Evolutionary conservation across 257 asterid genomes (phyloP).

Genomic region (Marsdenia floribunda): DNA sequence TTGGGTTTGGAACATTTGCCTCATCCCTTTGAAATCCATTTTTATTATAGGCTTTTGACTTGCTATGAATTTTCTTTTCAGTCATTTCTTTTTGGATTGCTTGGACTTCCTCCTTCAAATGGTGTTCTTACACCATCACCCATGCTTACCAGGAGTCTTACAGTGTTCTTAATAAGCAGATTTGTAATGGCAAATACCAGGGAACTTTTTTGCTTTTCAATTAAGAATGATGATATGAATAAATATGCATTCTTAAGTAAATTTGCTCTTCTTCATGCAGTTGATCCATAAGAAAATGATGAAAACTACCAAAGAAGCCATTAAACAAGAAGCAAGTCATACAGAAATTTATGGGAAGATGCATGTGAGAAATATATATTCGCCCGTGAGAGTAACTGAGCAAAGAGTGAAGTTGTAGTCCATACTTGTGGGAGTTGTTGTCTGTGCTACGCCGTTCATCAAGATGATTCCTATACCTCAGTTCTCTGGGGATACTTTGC

Average conservation of each 20-base stretch:
- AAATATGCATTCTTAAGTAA: neutral
- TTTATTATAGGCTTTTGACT: neutral
- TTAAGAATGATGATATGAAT: neutral
- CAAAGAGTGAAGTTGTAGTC: constrained; percentile 88
- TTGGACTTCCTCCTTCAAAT: constrained; percentile 96
- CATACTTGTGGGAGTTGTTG: constrained; percentile 60
- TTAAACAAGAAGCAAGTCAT: constrained; percentile 64
- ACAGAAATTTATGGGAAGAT: constrained; percentile 82
- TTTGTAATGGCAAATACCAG: constrained; percentile 20
- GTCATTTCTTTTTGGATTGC: constrained; percentile 91
- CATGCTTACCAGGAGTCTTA: constrained; percentile 95
- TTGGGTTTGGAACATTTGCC: constrained; percentile 1
- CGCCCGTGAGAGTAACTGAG: constrained; percentile 94
- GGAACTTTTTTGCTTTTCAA: neutral
- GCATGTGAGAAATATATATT: constrained; percentile 69
- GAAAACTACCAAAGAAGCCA: constrained; percentile 67
- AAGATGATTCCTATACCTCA: constrained; percentile 75
- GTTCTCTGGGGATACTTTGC: constrained; percentile 98
- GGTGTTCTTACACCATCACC: constrained; percentile 99
- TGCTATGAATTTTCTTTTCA: constrained; percentile 21
- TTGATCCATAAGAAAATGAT: constrained; percentile 75
- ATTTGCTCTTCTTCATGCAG: constrained; percentile 26
- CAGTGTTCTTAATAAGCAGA: constrained; percentile 88
- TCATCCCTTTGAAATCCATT: neutral
- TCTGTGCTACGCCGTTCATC: constrained; percentile 67